These are phyloP conservation scores for Rutstroemia sp. DNA, from an alignment of 2,329 filamentous ascomycete species.

Conservation along the genomic window DNA sequence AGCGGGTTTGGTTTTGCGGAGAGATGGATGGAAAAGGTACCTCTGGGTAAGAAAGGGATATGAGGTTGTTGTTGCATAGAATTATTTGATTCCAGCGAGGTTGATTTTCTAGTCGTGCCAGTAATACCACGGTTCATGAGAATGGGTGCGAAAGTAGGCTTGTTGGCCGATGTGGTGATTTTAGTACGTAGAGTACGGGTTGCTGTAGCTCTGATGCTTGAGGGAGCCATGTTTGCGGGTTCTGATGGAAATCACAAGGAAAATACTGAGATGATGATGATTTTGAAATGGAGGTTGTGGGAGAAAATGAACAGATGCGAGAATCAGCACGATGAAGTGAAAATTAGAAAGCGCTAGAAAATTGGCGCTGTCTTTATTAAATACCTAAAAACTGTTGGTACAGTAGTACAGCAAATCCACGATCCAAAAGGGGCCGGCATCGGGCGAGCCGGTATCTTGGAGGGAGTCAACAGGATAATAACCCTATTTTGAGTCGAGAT, in stretches of 20 bases:
- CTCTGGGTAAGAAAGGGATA: slow-evolving; percentile 1
- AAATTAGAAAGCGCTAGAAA: background rate
- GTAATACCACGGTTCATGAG: slow-evolving; percentile 3
- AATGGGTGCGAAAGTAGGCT: background rate
- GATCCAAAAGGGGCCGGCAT: background rate
- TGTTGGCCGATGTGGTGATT: background rate
- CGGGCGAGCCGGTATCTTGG: background rate
- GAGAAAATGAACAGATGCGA: background rate
- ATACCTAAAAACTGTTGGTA: background rate
- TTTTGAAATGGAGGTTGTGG: background rate
- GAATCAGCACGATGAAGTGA: background rate
- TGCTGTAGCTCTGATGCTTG: slow-evolving; percentile 2
- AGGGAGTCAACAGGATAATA: background rate
- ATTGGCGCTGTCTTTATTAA: background rate
- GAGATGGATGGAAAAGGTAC: background rate
- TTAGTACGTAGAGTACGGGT: slow-evolving; percentile 4
- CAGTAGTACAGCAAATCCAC: background rate
- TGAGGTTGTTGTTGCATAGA: background rate
- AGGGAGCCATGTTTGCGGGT: slow-evolving; percentile 1
- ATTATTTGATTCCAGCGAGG: background rate
- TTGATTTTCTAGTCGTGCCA: slow-evolving; percentile 9
- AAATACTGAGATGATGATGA: background rate
- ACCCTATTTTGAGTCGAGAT: background rate
- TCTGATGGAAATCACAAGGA: background rate
- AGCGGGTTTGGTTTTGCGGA: background rate